phyloP scores from a whole-genome alignment of 176 grass and related monocot genomes.

The Calamus simplicifolius region DNA sequence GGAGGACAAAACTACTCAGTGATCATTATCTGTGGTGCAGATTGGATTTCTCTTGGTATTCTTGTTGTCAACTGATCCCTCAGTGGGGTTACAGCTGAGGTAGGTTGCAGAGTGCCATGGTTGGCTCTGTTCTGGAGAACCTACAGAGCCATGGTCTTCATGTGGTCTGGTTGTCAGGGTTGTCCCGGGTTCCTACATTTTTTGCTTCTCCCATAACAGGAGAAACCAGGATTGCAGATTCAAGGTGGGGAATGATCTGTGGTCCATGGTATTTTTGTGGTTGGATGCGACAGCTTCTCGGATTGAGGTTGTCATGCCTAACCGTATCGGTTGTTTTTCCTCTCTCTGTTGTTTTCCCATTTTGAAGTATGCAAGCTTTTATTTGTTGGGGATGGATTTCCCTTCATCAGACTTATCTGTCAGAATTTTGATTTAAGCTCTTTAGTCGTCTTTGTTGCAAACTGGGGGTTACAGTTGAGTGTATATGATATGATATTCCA shows the following conservation, averaged over 20 bases:
- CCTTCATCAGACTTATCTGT: not conserved
- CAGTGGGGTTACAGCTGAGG: not conserved
- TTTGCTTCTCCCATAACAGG: conserved; percentile 6
- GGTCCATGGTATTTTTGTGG: not conserved
- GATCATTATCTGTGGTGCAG: conserved; percentile 3
- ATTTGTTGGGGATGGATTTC: conserved; percentile 3
- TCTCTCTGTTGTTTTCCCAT: no score
- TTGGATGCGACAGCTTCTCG: no score
- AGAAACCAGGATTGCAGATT: conserved; percentile 10
- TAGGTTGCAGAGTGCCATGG: conserved; percentile 13
- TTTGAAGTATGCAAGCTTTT: no score
- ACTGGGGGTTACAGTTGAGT: conserved; percentile 16
- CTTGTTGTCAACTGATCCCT: conserved; percentile 12
- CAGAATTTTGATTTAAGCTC: not conserved
- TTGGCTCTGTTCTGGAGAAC: not conserved
- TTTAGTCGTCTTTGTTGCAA: not conserved
- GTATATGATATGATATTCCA: conserved; percentile 30
- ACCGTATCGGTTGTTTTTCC: no score
- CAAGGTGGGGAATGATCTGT: conserved; percentile 19
- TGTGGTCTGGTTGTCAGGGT: conserved; percentile 3
- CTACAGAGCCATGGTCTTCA: conserved; percentile 29
- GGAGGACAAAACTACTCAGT: conserved; percentile 43
- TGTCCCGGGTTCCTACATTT: conserved; percentile 20
- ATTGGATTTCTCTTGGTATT: conserved; percentile 17
- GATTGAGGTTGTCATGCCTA: no score